Base-by-base conservation (phyloP, 129 eudicot species). In the Silybum marianum region DNA sequence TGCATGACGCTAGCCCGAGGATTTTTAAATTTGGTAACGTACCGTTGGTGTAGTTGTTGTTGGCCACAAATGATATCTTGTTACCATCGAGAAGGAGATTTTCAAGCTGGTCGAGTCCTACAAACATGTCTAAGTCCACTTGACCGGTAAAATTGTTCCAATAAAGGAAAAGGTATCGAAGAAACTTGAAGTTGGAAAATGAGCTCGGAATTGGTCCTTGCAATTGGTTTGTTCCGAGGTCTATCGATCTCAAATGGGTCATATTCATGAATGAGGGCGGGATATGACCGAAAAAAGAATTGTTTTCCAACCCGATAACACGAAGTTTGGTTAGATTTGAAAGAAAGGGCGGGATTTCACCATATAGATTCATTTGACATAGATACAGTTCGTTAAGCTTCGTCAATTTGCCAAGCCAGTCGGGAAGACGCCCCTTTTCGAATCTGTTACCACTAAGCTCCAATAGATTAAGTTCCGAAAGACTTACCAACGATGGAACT, bases 281-380 rank as follows among this genome's bases (percentile, higher is more conserved):
- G 44, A 83, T 58, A 23, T 1, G 69, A 26, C 79, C 86, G 28
- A 0, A 28, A 30, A 83, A 2, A 32, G 0, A 36, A 66, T 71
- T 83, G 4, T 0, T 0, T 0, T 0, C 0, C 69, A 75, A 12
- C 0, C 0, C 0, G 38, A 75, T 2, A 25, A 0, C 7, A 19
- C 14, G 28, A 40, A 81, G 80, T 30, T 42, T 65, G n/a, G 85
- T 81, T 25, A 74, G 68, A 16, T 81, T 81, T 44, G 74, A 4
- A 32, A 86, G 42, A 70, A 23, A 80, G 14, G 83, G 42, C 7
- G 78, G 86, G 51, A 84, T 80, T 18, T 80, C 71, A 22, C 82
- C 76, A 0, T 25, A 10, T 75, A 85, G 54, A 65, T 78, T 82
- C 46, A 39, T 39, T 24, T 10, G 0, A 2, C 2, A 6, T 34